Evolutionary conservation across 164 flowering plant genomes (phyloP).

Genomic region (Piper longum): DNA sequence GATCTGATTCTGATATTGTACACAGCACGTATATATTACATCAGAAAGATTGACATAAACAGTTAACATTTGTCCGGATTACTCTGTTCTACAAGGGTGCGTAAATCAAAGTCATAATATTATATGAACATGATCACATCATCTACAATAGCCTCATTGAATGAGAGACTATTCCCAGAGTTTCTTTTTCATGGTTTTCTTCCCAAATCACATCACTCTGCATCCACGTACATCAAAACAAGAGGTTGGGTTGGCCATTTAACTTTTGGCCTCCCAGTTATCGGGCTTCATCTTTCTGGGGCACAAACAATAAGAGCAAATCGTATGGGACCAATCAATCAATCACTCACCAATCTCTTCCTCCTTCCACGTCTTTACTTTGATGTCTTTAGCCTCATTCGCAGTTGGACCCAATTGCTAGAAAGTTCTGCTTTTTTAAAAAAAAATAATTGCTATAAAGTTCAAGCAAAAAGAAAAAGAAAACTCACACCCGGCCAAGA

Average conservation of each 20-base stretch:
- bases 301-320: no score
- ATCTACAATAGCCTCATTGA: background rate
- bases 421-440: no score
- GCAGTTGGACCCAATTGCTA: background rate
- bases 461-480: no score
- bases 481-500: no score
- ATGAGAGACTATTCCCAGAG: background rate
- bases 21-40: background rate
- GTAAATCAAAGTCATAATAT: no score
- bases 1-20: background rate
- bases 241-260: background rate
- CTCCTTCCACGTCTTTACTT: background rate
- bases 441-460: no score
- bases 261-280: background rate
- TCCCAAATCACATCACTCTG: background rate
- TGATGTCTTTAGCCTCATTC: background rate
- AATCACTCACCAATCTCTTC: background rate
- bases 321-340: background rate
- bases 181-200: background rate
- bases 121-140: background rate
- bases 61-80: background rate
- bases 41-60: background rate
- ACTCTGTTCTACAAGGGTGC: no score
- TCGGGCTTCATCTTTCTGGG: background rate
- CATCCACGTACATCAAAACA: background rate